phyloP scores from a whole-genome alignment of 805 yeast species.

The Priceomyces haplophilus region DNA sequence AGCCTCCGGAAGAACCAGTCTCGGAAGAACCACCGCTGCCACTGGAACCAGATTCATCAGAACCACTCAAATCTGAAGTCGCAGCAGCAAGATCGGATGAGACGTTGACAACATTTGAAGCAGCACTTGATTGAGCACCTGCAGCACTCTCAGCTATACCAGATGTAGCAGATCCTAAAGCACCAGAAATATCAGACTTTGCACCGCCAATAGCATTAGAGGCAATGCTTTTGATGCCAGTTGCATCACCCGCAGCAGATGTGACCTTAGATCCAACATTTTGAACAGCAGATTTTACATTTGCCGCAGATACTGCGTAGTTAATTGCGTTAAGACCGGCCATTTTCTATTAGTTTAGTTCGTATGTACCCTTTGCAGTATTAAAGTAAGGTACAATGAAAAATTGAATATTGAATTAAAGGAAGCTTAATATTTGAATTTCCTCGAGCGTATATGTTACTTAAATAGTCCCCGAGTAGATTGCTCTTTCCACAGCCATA shows the following conservation, averaged over 20 bases:
- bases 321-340: slow-evolving; percentile 7
- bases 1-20: slow-evolving; percentile 7
- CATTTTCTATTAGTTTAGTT: neutral
- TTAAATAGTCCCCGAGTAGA: neutral
- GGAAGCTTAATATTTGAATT: neutral
- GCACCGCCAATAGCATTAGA: neutral
- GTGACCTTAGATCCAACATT: slow-evolving; percentile 4
- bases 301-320: slow-evolving; percentile 8
- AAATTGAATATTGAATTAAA: neutral
- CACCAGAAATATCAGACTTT: slow-evolving; percentile 4
- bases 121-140: slow-evolving; percentile 4
- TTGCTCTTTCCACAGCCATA: slow-evolving; percentile 3
- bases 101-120: slow-evolving; percentile 6
- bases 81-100: slow-evolving; percentile 6
- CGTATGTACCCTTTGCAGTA: neutral
- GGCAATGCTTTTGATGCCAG: slow-evolving; percentile 7
- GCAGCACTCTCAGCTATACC: slow-evolving; percentile 8
- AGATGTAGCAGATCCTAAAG: neutral
- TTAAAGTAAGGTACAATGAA: neutral
- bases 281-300: slow-evolving; percentile 2
- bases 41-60: neutral
- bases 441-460: neutral
- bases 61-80: neutral
- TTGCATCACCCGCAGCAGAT: neutral
- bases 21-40: no score